Conservation (phyloP, 768 basidiomycete genomes). For the Lactarius akahatsu region DNA sequence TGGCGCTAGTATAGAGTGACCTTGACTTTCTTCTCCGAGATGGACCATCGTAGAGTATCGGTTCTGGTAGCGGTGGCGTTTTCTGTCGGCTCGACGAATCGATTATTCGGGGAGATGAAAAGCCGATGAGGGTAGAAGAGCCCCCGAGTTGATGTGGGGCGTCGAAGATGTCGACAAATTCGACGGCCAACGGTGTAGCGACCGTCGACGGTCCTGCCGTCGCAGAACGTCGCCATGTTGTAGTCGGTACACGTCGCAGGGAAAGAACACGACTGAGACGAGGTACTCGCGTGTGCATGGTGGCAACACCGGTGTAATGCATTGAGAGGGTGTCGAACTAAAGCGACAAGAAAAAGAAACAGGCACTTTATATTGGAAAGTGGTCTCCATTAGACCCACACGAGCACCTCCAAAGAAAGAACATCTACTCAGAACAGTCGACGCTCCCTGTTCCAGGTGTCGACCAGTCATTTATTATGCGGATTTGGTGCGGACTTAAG, state of each 20-base stretch:
- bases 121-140: conserved; percentile 34
- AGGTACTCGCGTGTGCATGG: not conserved
- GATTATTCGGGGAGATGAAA: conserved; percentile 15
- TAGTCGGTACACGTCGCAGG: not conserved
- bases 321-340: not conserved
- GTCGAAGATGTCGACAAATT: conserved; percentile 54
- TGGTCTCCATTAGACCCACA: not conserved
- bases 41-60: conserved; percentile 24
- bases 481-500: conserved; percentile 7
- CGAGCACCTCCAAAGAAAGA: not conserved
- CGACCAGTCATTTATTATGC: not conserved
- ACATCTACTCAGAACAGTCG: not conserved
- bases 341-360: not conserved
- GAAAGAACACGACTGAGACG: not conserved
- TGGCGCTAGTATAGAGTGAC: conserved; percentile 7
- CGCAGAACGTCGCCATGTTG: not conserved
- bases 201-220: not conserved
- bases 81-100: conserved; percentile 17
- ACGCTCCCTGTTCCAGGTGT: not conserved
- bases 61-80: conserved; percentile 24
- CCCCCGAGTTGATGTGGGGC: conserved; percentile 44
- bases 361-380: not conserved
- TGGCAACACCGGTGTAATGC: not conserved
- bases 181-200: conserved; percentile 5
- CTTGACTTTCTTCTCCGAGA: conserved; percentile 27